Evolutionary conservation across 371 early-diverging fungal species (phyloP), one percentile per base, ranked within the genome.

Genomic region (Choanephora cucurbitarum): DNA sequence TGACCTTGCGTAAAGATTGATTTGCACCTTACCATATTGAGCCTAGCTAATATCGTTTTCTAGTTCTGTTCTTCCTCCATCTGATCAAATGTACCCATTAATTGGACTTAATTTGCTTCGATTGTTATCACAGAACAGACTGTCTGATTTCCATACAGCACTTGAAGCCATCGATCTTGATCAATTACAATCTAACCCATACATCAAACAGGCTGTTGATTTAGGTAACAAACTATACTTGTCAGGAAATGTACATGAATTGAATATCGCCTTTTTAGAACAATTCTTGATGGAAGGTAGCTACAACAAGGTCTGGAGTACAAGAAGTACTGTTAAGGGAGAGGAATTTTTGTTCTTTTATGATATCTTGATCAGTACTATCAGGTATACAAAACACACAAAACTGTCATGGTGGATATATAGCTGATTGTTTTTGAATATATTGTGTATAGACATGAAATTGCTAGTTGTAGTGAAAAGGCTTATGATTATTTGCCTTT

Each of bases 281-380:
- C 91, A 91, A 79, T 91, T 88, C 52, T 76, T 98, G 67, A 97
- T 96, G 96, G 98, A 97, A 70, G 97, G 98, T 21, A 90, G 90
- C 60, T 97, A 96, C 75, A 95, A 94, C 75, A 90, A 92, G 59
- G 95, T 98, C 44, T 93, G 94, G 95, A 89, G 90, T 63, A 83
- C 91, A 55, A 80, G 94, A 68, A 77, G 79, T 24, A 87, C 90
- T 45, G 94, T 94, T 9, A 93, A 96, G 31, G 91, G 92, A 13
- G 84, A 89, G 58, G 95, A 96, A 67, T 95, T 91, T 69, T 64
- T 82, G 61, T 91, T 94, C 67, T 97, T 97, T 61, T 89, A 96
- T 57, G 95, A 96, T 57, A 90, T 95, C 53, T 73, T 98, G 64
- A 93, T 95, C 77, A 78, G 81, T 42, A 97, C 97, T 1, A 94